These are phyloP conservation scores for Flaveria brownii DNA, from an alignment of 129 eudicot genomes.

Conservation along the genomic window DNA sequence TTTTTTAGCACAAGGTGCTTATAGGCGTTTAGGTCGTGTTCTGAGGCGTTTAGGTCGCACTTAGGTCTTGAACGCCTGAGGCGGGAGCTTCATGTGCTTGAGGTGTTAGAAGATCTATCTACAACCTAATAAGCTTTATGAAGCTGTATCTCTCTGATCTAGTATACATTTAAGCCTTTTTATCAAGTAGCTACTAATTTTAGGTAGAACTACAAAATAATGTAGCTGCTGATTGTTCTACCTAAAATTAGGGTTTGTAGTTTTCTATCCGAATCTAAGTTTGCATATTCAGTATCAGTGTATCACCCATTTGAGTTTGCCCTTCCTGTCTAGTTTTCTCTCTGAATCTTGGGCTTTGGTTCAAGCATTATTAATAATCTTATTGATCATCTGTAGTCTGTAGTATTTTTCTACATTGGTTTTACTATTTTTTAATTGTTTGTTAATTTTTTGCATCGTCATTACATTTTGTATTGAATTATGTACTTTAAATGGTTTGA, in stretches of 20 bases:
- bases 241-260: neutral
- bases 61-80: neutral
- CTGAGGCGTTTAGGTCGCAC: neutral
- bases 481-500: neutral
- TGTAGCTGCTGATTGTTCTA: neutral
- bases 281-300: neutral
- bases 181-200: too few species aligned
- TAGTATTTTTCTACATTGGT: neutral
- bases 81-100: neutral
- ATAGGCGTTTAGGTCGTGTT: neutral
- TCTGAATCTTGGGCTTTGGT: neutral
- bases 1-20: neutral
- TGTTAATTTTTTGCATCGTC: neutral
- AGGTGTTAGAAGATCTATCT: neutral
- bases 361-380: neutral
- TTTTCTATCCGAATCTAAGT: neutral
- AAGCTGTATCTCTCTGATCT: neutral
- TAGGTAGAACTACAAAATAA: too few species aligned
- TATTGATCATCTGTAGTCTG: constrained; percentile 2
- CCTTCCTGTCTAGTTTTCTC: neutral
- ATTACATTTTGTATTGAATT: neutral
- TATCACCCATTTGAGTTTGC: neutral
- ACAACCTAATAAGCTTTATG: neutral
- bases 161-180: neutral
- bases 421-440: neutral